A percentile compares a stretch with the other conserved stretches of the same genome.
Conservation (phyloP, 2,329 filamentous ascomycete genomes). For the Pseudocercospora eumusae region DNA sequence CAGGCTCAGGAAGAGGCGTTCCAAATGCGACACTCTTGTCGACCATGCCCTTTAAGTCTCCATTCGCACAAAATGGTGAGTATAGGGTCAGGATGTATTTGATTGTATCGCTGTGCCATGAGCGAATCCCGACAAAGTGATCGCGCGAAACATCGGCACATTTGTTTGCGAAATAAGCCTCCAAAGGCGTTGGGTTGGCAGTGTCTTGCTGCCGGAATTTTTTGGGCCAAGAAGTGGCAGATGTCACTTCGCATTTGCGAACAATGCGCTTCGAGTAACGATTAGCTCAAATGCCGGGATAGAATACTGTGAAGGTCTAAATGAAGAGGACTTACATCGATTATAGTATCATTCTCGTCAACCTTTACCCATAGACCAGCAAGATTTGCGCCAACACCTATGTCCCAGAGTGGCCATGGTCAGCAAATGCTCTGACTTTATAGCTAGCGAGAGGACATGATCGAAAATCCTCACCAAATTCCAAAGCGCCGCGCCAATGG, state of each 20-base stretch:
- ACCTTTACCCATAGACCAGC: background rate
- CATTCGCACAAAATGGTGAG: background rate
- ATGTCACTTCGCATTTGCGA: background rate
- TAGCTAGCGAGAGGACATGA: background rate
- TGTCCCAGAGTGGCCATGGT: background rate
- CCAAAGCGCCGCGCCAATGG: background rate
- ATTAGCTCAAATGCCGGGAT: background rate
- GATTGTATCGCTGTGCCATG: background rate
- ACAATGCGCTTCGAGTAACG: background rate
- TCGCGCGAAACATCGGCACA: background rate
- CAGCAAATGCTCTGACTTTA: background rate
- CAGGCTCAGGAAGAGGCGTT: conserved; percentile 22
- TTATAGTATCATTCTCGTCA: background rate
- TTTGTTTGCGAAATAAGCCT: background rate
- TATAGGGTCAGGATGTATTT: background rate
- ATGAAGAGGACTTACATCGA: background rate
- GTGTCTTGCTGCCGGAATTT: background rate
- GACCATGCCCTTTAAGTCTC: background rate
- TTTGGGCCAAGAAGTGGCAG: background rate
- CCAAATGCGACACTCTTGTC: background rate
- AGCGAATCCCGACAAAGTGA: background rate
- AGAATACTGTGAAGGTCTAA: background rate
- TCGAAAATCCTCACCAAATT: background rate
- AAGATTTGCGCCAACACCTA: background rate
- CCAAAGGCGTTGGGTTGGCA: background rate